Evolutionary conservation across 192 early-diverging fungal species (phyloP).

Genomic region (Rhizoclosmatium sp.): DNA sequence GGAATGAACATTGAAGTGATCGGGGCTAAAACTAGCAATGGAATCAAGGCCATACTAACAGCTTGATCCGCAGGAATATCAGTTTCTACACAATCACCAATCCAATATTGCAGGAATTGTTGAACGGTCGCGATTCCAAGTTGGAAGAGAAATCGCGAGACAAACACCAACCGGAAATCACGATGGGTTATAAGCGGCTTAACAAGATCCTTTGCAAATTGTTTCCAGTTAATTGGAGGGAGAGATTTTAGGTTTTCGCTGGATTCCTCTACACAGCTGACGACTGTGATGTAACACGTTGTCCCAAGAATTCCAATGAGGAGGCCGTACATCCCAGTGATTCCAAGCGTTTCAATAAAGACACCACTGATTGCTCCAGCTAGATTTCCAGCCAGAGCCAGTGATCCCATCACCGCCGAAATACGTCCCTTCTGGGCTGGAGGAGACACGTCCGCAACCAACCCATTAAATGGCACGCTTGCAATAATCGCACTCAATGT

Average conservation of each 20-base stretch:
- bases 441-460: conserved; percentile 53
- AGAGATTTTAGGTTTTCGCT: conserved; percentile 10
- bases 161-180: conserved; percentile 56
- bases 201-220: conserved; percentile 40
- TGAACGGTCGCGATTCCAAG: conserved; percentile 57
- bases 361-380: conserved; percentile 50
- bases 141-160: conserved; percentile 55
- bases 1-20: conserved; percentile 45
- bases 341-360: conserved; percentile 39
- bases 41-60: conserved; percentile 55
- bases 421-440: conserved; percentile 48
- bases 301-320: conserved; percentile 31
- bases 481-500: conserved; percentile 39
- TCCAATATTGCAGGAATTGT: conserved; percentile 61
- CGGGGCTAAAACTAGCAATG: conserved; percentile 48
- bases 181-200: conserved; percentile 43
- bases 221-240: conserved; percentile 42
- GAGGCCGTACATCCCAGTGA: conserved; percentile 36
- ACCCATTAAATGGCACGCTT: conserved; percentile 57
- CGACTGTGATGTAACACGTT: conserved; percentile 20
- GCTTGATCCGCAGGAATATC: conserved; percentile 41
- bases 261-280: conserved; percentile 4
- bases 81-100: conserved; percentile 49
- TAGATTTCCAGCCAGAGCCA: conserved; percentile 51
- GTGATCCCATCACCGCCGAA: conserved; percentile 50